These are phyloP conservation scores for Xylaria sp. DNA, from an alignment of 2,329 filamentous ascomycete species.

Conservation along the genomic window DNA sequence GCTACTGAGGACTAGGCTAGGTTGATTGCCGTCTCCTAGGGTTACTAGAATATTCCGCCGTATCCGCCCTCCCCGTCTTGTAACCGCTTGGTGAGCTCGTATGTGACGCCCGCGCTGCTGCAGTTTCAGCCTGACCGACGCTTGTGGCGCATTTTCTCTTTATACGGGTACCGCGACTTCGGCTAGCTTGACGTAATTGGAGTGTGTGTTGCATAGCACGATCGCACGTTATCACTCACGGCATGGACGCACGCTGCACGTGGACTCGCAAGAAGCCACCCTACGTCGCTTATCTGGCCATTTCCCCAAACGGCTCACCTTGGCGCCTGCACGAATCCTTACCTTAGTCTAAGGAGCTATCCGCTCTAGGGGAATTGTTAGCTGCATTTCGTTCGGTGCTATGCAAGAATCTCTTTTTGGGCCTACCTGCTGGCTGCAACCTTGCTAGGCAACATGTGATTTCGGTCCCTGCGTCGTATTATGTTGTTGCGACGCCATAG, in stretches of 20 bases:
- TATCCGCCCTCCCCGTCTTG: no score
- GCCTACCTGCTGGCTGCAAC: not conserved
- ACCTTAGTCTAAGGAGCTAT: not conserved
- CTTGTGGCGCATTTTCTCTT: no score
- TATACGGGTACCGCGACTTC: no score
- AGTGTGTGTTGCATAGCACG: no score
- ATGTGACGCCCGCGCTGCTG: no score
- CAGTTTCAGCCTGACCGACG: no score
- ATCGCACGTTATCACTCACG: not conserved
- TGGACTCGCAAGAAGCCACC: not conserved
- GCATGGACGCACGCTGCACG: no score
- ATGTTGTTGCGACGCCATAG: not conserved
- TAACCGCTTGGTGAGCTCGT: no score
- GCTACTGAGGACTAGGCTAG: no score
- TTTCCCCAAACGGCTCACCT: conserved; percentile 5
- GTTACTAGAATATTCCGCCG: no score
- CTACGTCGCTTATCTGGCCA: not conserved
- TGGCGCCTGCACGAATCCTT: conserved; percentile 16
- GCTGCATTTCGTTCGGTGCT: not conserved
- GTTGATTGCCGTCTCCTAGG: no score
- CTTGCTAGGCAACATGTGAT: not conserved
- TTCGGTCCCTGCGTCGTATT: not conserved
- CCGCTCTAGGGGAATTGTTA: conserved; percentile 4
- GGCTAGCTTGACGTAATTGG: no score
- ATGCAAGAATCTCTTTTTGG: not conserved